Evolutionary conservation across 1,139 yeast genomes (phyloP).

Genomic region (Saccharomycopsis hybrid): DNA sequence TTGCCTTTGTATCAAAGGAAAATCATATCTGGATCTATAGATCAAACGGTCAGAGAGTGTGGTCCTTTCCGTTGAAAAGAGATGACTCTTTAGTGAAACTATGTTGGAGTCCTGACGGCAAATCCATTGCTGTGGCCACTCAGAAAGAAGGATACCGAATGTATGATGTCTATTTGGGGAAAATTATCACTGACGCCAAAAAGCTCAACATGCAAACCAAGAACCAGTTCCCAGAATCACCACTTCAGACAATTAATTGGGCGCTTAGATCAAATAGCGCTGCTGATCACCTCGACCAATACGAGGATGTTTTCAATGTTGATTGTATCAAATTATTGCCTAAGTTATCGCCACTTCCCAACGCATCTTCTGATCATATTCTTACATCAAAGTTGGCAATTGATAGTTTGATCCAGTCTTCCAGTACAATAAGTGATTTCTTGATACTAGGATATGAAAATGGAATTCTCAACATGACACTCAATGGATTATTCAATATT

Average conservation of each 20-base stretch:
- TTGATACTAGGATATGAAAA: constrained; percentile 29
- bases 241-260: constrained; percentile 22
- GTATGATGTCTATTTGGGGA: constrained; percentile 12
- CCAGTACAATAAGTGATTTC: constrained; percentile 28
- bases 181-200: constrained; percentile 2
- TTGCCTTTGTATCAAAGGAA: constrained; percentile 36
- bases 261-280: not conserved
- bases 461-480: constrained; percentile 25
- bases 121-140: constrained; percentile 12
- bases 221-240: not conserved
- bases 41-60: constrained; percentile 49
- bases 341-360: constrained; percentile 31
- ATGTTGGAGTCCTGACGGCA: constrained; percentile 34
- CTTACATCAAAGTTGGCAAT: constrained; percentile 27
- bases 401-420: constrained; percentile 27
- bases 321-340: constrained; percentile 33
- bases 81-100: constrained; percentile 24
- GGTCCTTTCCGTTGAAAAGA: constrained; percentile 34
- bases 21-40: constrained; percentile 47
- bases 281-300: not conserved
- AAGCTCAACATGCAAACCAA: constrained; percentile 19
- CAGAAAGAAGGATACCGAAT: constrained; percentile 3
- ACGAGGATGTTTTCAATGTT: constrained; percentile 11
- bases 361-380: constrained; percentile 22
- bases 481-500: constrained; percentile 31